Base-by-base conservation (phyloP, 306 rosid species). In the Astragalus glycyphyllos region DNA sequence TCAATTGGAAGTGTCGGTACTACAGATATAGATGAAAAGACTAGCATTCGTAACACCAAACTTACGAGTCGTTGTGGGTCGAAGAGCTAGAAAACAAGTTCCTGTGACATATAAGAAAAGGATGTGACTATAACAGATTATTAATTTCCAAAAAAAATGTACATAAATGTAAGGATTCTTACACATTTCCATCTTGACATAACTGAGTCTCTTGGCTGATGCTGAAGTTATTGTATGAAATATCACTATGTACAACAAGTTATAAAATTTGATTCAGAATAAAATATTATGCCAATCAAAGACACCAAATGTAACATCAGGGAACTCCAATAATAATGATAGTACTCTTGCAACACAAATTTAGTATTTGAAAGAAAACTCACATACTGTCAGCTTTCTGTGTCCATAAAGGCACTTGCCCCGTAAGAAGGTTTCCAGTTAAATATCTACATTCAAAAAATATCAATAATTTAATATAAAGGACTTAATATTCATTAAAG, bases 341-440 rank as follows among this genome's bases (percentile, higher is more conserved):
- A 37, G n/a, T 60, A 59, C 9, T 37, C 15, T 10, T 16, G 32
- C 31, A 14, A 9, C 49, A 17, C 23, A 60, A 58, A 20, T 38
- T 32, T 48, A 74, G n/a, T 4, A 64, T 50, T 51, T 14, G 50
- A 70, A 69, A 65, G 55, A 51, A 32, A 68, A 80, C 92, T 84
- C 70, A 92, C 96, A 80, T 11, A 13, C 9, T 50, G 0, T 17
- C 3, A 3, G 60, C 78, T 8, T 64, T 55, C 7, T 45, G 10
- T 65, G 59, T 56, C 94, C 90, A 89, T 7, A 12, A 4, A 37
- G 90, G 96, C 66, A 83, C 57, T 0, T 23, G 0, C 71, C 96
- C 98, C 5, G 76, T 78, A 20, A 92, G 84, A 83, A 74, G 31
- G 77, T 92, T 89, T 82, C 95, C 90, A 46, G 92, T 87, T 60